Conservation (phyloP, 1,284 basidiomycete species). For the Cryptococcus sp. region DNA sequence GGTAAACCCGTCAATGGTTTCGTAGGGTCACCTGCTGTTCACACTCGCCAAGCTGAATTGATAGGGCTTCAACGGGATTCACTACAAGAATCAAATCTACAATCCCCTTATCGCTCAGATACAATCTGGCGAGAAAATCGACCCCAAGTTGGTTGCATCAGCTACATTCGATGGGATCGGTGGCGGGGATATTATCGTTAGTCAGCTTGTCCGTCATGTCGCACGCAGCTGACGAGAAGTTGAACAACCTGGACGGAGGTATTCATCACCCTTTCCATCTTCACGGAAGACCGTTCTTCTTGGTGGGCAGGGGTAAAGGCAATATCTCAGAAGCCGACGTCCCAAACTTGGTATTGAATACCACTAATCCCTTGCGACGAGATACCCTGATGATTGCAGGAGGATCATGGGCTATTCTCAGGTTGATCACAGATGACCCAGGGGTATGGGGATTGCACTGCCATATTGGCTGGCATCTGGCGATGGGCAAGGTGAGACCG, state of each 20-base stretch:
- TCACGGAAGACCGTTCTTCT: slow-evolving; percentile 27
- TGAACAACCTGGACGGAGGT: slow-evolving; percentile 37
- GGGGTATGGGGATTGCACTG: slow-evolving; percentile 27
- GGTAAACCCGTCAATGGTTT: slow-evolving; percentile 21
- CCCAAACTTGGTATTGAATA: slow-evolving; percentile 2
- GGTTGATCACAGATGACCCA: slow-evolving; percentile 20
- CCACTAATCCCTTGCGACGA: slow-evolving; percentile 40
- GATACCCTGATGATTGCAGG: slow-evolving; percentile 41
- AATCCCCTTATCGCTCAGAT: slow-evolving; percentile 35
- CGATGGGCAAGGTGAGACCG: slow-evolving; percentile 14
- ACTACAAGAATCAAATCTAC: slow-evolving; percentile 32
- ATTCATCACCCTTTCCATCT: slow-evolving; percentile 45
- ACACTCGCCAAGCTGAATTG: not conserved
- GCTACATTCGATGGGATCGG: slow-evolving; percentile 21
- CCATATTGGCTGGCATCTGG: slow-evolving; percentile 30
- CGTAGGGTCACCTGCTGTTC: slow-evolving; percentile 6
- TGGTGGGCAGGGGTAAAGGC: slow-evolving; percentile 40
- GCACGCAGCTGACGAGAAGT: not conserved
- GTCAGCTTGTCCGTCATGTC: slow-evolving; percentile 27
- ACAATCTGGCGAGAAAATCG: slow-evolving; percentile 14
- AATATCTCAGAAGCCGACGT: slow-evolving; percentile 21
- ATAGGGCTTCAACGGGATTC: slow-evolving; percentile 31
- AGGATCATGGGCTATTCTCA: slow-evolving; percentile 20
- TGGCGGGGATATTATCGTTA: slow-evolving; percentile 35
- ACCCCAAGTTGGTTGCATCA: slow-evolving; percentile 18